These are phyloP conservation scores for Aspergillus sclerotioniger DNA, from an alignment of 495 filamentous ascomycete species.

Conservation along the genomic window DNA sequence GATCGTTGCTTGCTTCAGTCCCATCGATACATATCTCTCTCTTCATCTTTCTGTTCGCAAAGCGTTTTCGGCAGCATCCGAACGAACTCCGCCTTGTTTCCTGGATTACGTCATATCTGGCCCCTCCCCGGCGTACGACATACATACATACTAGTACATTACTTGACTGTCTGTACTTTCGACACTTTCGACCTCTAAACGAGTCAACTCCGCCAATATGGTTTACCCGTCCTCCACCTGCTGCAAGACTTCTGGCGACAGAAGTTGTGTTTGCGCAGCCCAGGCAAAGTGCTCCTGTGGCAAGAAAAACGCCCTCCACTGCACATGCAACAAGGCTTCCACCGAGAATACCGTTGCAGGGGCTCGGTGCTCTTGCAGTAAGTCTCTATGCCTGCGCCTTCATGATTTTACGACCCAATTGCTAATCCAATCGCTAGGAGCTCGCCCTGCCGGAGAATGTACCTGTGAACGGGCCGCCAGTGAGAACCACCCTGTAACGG, in stretches of 20 bases:
- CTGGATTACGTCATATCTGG: constrained; percentile 2
- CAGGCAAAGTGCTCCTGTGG: constrained; percentile 84
- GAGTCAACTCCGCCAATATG: constrained; percentile 37
- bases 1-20: neutral
- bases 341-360: constrained; percentile 71
- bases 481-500: constrained; percentile 65
- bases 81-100: neutral
- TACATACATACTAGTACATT: no score
- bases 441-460: constrained; percentile 74
- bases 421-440: constrained; percentile 39
- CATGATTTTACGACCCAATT: neutral
- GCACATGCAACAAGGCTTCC: constrained; percentile 75
- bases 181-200: neutral
- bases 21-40: neutral
- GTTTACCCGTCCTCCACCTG: constrained; percentile 57
- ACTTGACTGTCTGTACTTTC: neutral
- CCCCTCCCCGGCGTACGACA: no score
- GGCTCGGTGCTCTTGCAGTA: constrained; percentile 83
- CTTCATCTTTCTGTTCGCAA: neutral
- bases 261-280: constrained; percentile 58
- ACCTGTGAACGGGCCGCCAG: constrained; percentile 70
- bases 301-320: constrained; percentile 78
- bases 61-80: neutral
- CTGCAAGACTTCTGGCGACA: constrained; percentile 56
- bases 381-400: constrained; percentile 27